phyloP scores from a whole-genome alignment of 2,329 filamentous ascomycete species.

The Diplodia seriata region DNA sequence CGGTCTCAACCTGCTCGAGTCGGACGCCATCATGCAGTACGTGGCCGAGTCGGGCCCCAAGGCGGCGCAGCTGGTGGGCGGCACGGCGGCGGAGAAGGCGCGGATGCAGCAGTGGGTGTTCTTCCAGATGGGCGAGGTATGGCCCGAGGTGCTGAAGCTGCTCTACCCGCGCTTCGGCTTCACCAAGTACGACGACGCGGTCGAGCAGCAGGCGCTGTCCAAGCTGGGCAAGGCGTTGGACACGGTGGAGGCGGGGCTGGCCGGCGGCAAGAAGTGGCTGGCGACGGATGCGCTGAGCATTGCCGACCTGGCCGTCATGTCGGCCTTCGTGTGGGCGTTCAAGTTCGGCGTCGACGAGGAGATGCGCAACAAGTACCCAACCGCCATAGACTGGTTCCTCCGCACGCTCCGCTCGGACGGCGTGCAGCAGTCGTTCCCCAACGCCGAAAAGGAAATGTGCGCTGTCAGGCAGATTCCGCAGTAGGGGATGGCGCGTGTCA shows the following conservation, averaged over 20 bases:
- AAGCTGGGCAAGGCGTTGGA: conserved; percentile 34
- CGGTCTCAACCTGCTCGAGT: conserved; percentile 56
- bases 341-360: conserved; percentile 37
- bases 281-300: conserved; percentile 36
- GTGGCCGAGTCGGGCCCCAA: conserved; percentile 56
- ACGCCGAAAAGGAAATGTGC: conserved; percentile 18
- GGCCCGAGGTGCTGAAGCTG: conserved; percentile 32
- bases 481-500: neutral
- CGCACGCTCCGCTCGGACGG: conserved; percentile 35
- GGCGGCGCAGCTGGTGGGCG: conserved; percentile 55
- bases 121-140: conserved; percentile 35
- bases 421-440: conserved; percentile 36
- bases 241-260: conserved; percentile 35
- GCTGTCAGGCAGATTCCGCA: conserved; percentile 10
- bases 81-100: conserved; percentile 51
- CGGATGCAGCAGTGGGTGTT: conserved; percentile 55
- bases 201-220: conserved; percentile 33
- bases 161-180: conserved; percentile 33
- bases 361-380: conserved; percentile 35
- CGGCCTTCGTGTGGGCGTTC: conserved; percentile 35
- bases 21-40: conserved; percentile 57
- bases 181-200: conserved; percentile 35
- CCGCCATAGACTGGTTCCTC: conserved; percentile 37
- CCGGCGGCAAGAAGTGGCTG: conserved; percentile 32
- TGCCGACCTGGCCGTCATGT: conserved; percentile 39